Conservation (phyloP, 2,329 filamentous ascomycete species). For the Dactylellina parvicollis region DNA sequence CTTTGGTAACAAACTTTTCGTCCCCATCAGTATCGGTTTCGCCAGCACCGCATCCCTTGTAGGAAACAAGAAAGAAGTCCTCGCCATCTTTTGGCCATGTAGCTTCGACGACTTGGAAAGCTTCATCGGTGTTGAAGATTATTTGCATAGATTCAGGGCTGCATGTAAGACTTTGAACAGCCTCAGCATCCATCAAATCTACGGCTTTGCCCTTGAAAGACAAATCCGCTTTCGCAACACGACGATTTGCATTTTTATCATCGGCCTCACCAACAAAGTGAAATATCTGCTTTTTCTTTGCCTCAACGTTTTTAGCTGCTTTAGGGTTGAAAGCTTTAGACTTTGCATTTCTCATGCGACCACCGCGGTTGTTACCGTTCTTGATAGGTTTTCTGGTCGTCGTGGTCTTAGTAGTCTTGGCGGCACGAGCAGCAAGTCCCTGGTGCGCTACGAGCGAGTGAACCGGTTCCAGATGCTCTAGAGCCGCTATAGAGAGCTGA, state of each 20-base stretch:
- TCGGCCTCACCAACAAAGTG: constrained; percentile 13
- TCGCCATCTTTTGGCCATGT: constrained; percentile 26
- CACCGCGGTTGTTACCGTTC: constrained; percentile 5
- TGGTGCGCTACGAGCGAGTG: neutral
- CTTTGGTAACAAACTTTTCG: constrained; percentile 23
- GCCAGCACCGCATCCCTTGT: constrained; percentile 9
- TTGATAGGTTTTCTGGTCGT: constrained; percentile 7
- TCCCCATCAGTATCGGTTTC: constrained; percentile 6
- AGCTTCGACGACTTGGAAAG: constrained; percentile 12
- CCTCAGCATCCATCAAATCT: constrained; percentile 25
- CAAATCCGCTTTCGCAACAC: constrained; percentile 15
- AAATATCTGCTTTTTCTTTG: constrained; percentile 16
- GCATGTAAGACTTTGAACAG: constrained; percentile 5
- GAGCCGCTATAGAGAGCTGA: neutral
- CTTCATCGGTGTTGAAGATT: constrained; percentile 13
- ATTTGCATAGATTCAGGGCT: constrained; percentile 9
- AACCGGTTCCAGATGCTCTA: neutral
- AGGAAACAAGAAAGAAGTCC: constrained; percentile 18
- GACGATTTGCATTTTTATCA: constrained; percentile 9
- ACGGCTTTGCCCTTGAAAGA: constrained; percentile 15
- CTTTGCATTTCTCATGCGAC: constrained; percentile 12
- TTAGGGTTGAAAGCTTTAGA: constrained; percentile 16
- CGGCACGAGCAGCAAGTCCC: neutral
- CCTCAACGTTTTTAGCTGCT: constrained; percentile 12
- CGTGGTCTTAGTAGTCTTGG: neutral